Percentiles rank a stretch among this genome's conserved stretches.
phyloP scores from a whole-genome alignment of 2,329 filamentous ascomycete species.

The Domatiomyces globalis region DNA sequence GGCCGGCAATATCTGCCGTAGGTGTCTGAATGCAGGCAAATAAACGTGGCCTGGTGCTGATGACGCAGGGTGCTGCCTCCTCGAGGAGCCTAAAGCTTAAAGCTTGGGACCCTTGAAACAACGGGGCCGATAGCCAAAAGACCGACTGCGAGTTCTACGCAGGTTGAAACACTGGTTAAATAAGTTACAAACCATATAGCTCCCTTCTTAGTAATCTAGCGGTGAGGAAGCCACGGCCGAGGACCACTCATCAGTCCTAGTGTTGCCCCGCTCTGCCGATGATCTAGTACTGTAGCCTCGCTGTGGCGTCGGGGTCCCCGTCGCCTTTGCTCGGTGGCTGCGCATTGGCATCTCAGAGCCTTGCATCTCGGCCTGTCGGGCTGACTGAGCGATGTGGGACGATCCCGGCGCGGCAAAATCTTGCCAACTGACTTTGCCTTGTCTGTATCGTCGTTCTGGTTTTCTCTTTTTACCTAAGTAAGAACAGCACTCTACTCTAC shows the following conservation, averaged over 20 bases:
- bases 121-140: background rate
- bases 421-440: background rate
- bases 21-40: background rate
- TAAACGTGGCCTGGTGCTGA: background rate
- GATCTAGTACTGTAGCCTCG: background rate
- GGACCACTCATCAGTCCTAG: background rate
- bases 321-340: background rate
- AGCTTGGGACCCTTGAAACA: background rate
- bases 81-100: background rate
- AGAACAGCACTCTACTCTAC: background rate
- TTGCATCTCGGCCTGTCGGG: background rate
- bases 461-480: background rate
- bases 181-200: background rate
- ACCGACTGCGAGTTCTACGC: background rate
- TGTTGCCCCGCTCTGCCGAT: background rate
- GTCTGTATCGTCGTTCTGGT: background rate
- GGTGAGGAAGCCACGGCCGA: background rate
- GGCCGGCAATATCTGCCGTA: background rate
- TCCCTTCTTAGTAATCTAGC: background rate
- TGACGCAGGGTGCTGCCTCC: background rate
- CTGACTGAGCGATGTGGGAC: too few relatives aligned
- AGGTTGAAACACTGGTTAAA: background rate
- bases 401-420: background rate
- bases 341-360: background rate
- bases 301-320: background rate